Evolutionary conservation across 2,329 filamentous ascomycete species (phyloP).

Genomic region (Colletotrichum spaethianum): DNA sequence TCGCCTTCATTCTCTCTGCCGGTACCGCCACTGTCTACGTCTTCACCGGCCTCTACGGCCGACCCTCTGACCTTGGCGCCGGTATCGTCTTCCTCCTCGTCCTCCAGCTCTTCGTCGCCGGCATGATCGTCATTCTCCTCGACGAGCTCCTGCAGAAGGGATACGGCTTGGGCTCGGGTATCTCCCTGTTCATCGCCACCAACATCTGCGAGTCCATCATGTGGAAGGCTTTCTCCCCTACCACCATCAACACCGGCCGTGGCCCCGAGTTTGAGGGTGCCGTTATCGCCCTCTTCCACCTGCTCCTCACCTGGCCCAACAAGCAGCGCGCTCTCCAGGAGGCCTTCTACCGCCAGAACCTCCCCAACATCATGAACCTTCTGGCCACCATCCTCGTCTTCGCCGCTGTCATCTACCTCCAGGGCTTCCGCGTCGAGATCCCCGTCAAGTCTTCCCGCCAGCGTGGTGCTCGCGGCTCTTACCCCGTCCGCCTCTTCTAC

Average conservation of each 20-base stretch:
- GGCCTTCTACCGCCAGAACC: conserved; percentile 99
- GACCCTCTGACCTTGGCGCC: conserved; percentile 94
- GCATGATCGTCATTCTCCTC: conserved; percentile 98
- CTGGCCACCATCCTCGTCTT: conserved; percentile 94
- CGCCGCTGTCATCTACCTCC: conserved; percentile 97
- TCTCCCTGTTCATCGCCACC: conserved; percentile 99
- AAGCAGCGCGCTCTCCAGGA: conserved; percentile 99
- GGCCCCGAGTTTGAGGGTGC: conserved; percentile 99
- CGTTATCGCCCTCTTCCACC: conserved; percentile 97
- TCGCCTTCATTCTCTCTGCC: conserved; percentile 97
- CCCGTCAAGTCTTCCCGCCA: conserved; percentile 99
- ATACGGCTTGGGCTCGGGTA: conserved; percentile 97
- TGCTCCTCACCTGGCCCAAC: conserved; percentile 98
- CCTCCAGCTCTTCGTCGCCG: conserved; percentile 96
- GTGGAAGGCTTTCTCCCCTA: conserved; percentile 99
- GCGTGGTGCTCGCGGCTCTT: conserved; percentile 97
- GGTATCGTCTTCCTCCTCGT: conserved; percentile 99
- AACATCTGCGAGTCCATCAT: conserved; percentile 99
- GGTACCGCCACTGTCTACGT: conserved; percentile 98
- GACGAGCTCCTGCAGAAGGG: conserved; percentile 99
- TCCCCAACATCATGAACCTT: conserved; percentile 99
- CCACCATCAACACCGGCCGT: conserved; percentile 98
- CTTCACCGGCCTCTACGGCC: conserved; percentile 97
- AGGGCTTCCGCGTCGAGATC: conserved; percentile 99
- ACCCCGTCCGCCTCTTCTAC: conserved; percentile 99